Base-by-base conservation (phyloP, 2,329 filamentous ascomycete genomes). In the Apiospora saccharicola region DNA sequence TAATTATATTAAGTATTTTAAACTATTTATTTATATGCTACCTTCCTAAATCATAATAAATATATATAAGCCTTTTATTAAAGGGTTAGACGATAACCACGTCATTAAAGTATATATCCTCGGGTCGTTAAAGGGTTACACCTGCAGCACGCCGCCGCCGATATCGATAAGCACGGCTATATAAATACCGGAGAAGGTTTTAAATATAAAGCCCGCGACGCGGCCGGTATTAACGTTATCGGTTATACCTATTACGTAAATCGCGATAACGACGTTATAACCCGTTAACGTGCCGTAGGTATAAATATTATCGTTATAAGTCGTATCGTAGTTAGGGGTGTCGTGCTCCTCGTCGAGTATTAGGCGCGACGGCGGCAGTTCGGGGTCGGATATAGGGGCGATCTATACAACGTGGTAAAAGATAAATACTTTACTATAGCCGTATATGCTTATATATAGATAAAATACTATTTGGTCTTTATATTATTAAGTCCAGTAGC, bases 331-430 rank as follows among this genome's bases (percentile, higher is more conserved):
- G 13, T 47, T 47, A 0, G 72, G 72, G 16, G 37, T 22, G 1
- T 64, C 49, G 44, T 76, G 75, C 70, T 72, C 71, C 34, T 75
- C 72, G 37, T 76, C 75, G 37, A 76, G 73, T 74, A 76, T 73
- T 67, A 75, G 37, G n/a, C 72, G 64, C 3, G 74, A 71, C 13
- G 72, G 74, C 4, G 72, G 64, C 19, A 75, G 70, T n/a, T 74
- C 72, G 51, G 74, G 43, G 30, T 68, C 53, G 1, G 73, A 67
- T 19, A 74, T 51, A 10, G 74, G 72, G 30, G 68, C 67, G 16
- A 75, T 73, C 74, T 73, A 75, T 5, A 73, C 74, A 0, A 75
- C 74, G 13, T 74, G 71, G 61, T 75, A 75, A n/a, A n/a, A n/a
- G n/a, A n/a, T n/a, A n/a, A n/a, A n/a, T n/a, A n/a, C n/a, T n/a